Percentiles rank a stretch among this genome's conserved stretches.
phyloP scores from a whole-genome alignment of 225 moss, liverwort and hornwort species.

The Physcomitrium patens region DNA sequence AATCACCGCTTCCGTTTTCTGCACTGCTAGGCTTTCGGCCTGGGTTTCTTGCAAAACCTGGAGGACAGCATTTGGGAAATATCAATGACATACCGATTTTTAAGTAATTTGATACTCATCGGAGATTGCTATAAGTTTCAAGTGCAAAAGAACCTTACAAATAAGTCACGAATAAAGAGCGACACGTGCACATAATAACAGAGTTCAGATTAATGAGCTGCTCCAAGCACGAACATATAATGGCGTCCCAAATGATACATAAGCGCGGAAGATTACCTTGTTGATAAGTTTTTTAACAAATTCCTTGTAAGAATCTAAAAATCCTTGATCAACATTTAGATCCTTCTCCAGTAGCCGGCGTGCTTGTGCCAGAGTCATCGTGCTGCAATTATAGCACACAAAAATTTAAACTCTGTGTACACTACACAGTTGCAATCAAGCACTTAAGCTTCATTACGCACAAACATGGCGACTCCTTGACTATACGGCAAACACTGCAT shows the following conservation, averaged over 20 bases:
- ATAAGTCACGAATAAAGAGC: neutral
- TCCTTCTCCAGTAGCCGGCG: constrained; percentile 63
- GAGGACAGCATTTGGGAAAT: neutral
- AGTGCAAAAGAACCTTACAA: neutral
- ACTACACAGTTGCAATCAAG: constrained; percentile 1
- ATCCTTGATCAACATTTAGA: constrained; percentile 50
- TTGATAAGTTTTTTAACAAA: constrained; percentile 29
- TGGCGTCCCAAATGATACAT: neutral
- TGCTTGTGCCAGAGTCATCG: constrained; percentile 38
- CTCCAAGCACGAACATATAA: neutral
- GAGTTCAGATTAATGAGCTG: neutral
- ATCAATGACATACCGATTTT: neutral
- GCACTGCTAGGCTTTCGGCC: constrained; percentile 25
- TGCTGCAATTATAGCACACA: constrained; percentile 43
- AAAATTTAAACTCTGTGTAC: constrained; percentile 7
- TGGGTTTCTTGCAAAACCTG: constrained; percentile 40
- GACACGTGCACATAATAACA: neutral
- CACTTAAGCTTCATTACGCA: neutral
- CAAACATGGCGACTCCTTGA: neutral
- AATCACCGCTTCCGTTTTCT: constrained; percentile 19
- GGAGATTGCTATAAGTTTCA: neutral
- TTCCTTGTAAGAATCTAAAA: constrained; percentile 39
- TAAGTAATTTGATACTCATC: neutral
- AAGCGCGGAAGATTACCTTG: neutral
- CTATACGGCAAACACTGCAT: neutral